Conservation (phyloP, 805 yeast species). For the Yarrowia porcina region DNA sequence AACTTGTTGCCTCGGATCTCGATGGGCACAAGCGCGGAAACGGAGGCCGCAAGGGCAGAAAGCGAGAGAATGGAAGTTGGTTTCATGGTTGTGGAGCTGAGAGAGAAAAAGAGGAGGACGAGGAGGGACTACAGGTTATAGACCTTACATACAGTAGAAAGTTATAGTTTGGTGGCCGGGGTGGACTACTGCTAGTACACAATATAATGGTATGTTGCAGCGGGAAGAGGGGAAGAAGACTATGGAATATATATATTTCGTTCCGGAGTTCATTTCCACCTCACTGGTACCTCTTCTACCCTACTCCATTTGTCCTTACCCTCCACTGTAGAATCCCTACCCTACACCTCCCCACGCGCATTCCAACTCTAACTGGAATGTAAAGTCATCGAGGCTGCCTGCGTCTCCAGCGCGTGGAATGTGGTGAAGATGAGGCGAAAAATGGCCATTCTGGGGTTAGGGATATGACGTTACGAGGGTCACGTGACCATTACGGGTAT, state of each 20-base stretch:
- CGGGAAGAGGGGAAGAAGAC: no score
- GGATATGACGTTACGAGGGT: no score
- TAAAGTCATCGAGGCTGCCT: slow-evolving; percentile 1
- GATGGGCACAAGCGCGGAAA: slow-evolving; percentile 54
- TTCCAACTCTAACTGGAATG: slow-evolving; percentile 24
- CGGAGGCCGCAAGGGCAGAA: not conserved
- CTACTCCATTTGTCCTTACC: no score
- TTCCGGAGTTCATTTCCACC: no score
- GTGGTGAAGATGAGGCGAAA: not conserved
- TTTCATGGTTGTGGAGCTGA: slow-evolving; percentile 9
- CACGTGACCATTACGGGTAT: no score
- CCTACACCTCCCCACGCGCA: not conserved
- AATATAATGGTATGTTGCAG: no score
- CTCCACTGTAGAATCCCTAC: no score
- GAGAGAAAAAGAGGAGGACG: not conserved
- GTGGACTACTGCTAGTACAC: no score
- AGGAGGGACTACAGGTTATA: not conserved
- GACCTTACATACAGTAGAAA: not conserved
- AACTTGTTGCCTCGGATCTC: slow-evolving; percentile 55
- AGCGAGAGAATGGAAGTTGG: slow-evolving; percentile 22
- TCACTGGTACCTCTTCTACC: no score
- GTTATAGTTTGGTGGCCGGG: not conserved
- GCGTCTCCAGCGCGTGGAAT: slow-evolving; percentile 8
- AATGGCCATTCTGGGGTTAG: no score
- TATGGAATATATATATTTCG: no score